Evolutionary conservation across 345 rosid species (phyloP), one percentile per base, ranked within the genome.

Genomic region (Hypericum androsaemum): DNA sequence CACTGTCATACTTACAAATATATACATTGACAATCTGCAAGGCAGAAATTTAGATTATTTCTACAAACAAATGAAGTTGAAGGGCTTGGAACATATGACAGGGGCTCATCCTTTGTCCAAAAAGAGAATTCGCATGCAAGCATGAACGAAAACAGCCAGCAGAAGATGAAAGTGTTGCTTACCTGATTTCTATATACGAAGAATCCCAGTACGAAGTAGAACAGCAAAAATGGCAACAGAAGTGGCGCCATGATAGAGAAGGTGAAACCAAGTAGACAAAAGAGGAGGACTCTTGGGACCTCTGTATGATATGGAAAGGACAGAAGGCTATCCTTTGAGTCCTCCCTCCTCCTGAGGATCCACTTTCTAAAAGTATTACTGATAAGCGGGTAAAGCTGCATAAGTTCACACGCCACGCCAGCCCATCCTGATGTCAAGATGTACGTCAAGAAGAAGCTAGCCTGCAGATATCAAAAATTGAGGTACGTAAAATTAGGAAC

Each of bases 351-450:
- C 68, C 76, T 67, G 14, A 71, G 47, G 17, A 87, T 47, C 52
- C 63, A 56, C 64, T 75, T 84, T 60, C 47, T 77, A 37, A 69
- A 43, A 53, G 74, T 32, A 55, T 82, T 78, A 71, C 73, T 70
- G 56, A 82, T 44, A 52, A 87, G 80, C 52, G 74, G 59, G 59
- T 71, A 71, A 43, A 77, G 80, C 62, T 84, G 96, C 81, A 87
- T 74, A 45, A 87, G 47, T 77, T 87, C 96, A 64, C 77, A 66
- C 5, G 94, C 66, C 60, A 87, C 67, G 68, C 96, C 71, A 12
- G 96, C 87, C 96, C 94, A 87, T 11, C 96, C 96, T 32, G 94
- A 87, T 53, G 96, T 80, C 58, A 87, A 67, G 50, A 84, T 80
- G 53, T 87, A 87, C 13, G 98, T 88, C 78, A 71, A 84, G 77